phyloP scores from a whole-genome alignment of 164 flowering plant genomes.

The Liquidambar formosana region DNA sequence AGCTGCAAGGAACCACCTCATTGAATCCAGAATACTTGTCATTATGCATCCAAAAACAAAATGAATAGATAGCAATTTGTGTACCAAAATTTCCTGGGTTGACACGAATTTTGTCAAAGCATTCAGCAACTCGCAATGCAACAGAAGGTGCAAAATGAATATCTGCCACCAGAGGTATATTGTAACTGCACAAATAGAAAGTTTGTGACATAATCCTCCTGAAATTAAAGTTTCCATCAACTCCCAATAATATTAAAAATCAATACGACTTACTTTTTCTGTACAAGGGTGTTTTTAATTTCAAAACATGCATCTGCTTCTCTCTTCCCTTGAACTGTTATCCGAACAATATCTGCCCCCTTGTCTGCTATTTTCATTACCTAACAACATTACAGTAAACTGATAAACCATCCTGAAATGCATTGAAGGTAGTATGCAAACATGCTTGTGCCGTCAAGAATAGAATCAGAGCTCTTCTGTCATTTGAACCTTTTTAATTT shows the following conservation, averaged over 20 bases:
- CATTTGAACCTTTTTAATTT: background rate
- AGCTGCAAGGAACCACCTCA: constrained; percentile 55
- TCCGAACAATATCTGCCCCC: constrained; percentile 95
- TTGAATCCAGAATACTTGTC: constrained; percentile 3
- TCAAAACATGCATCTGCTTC: constrained; percentile 99
- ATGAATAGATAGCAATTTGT: background rate
- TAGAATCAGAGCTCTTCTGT: background rate
- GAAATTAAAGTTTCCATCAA: background rate
- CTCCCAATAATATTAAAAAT: background rate
- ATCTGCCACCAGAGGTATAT: constrained; percentile 96
- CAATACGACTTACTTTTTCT: constrained; percentile 67
- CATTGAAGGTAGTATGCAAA: background rate
- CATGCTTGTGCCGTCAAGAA: background rate
- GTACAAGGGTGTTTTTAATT: constrained; percentile 85
- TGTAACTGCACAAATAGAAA: constrained; percentile 62
- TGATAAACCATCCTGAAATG: constrained; percentile 4
- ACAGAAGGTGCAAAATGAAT: constrained; percentile 96
- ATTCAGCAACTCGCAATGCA: constrained; percentile 93
- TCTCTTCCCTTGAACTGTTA: constrained; percentile 95
- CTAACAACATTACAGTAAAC: constrained; percentile 33
- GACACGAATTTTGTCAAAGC: constrained; percentile 97
- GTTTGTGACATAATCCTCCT: background rate
- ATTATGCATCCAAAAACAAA: background rate
- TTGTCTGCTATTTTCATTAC: constrained; percentile 95
- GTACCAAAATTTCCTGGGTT: constrained; percentile 98